These are phyloP conservation scores for Saccharomycopsis fodiens DNA, from an alignment of 805 yeast species.

Conservation along the genomic window DNA sequence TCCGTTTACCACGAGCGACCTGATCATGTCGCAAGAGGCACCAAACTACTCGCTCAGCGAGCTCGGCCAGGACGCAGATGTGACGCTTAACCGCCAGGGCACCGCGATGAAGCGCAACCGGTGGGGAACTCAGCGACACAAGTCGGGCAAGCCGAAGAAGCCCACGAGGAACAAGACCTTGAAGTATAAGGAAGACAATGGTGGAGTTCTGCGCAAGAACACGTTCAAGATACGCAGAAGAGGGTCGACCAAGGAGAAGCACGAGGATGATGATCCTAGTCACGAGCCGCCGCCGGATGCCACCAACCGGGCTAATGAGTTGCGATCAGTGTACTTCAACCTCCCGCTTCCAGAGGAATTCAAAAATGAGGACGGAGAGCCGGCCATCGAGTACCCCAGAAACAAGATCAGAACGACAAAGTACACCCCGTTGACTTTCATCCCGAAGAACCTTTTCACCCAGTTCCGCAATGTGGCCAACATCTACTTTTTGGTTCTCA, in stretches of 20 bases:
- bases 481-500: constrained; percentile 71
- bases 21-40: too few species aligned
- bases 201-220: background rate
- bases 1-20: constrained; percentile 1
- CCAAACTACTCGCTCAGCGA: constrained; percentile 12
- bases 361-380: constrained; percentile 54
- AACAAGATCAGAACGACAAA: constrained; percentile 94
- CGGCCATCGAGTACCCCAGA: constrained; percentile 59
- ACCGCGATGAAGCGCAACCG: constrained; percentile 66
- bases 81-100: constrained; percentile 30
- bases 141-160: constrained; percentile 57
- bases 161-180: constrained; percentile 52
- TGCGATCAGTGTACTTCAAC: constrained; percentile 53
- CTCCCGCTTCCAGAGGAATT: constrained; percentile 49
- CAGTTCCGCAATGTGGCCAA: constrained; percentile 91
- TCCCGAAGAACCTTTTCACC: constrained; percentile 73
- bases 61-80: constrained; percentile 23
- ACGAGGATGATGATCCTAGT: constrained; percentile 25
- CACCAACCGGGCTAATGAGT: constrained; percentile 32
- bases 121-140: constrained; percentile 86
- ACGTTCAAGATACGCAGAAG: background rate
- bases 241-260: background rate
- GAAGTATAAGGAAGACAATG: constrained; percentile 31
- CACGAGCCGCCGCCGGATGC: constrained; percentile 29
- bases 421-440: constrained; percentile 81